Evolutionary conservation across 768 basidiomycete species (phyloP).

Genomic region (Trametes meyenii): DNA sequence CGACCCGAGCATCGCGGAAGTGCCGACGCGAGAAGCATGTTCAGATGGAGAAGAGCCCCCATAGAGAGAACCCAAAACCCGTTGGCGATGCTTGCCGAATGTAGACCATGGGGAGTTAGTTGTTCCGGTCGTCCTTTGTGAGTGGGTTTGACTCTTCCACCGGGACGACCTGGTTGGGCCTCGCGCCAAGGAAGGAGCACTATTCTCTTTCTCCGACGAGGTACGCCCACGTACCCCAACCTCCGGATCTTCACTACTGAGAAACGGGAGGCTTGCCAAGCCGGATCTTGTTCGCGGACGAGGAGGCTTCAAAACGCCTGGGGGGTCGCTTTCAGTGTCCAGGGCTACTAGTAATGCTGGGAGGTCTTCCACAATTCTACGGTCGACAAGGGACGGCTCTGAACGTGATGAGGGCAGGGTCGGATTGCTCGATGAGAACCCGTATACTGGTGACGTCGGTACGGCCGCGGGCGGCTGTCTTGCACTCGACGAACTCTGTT

Average conservation of each 20-base stretch:
- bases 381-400: conserved; percentile 22
- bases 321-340: neutral
- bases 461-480: neutral
- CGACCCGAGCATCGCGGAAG: conserved; percentile 10
- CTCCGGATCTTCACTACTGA: neutral
- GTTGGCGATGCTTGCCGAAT: conserved; percentile 21
- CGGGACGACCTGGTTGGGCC: neutral
- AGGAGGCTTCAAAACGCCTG: conserved; percentile 22
- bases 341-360: conserved; percentile 25
- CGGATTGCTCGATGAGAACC: neutral
- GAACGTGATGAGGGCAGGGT: conserved; percentile 2
- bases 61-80: neutral
- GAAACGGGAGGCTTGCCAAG: neutral
- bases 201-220: conserved; percentile 18
- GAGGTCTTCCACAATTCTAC: conserved; percentile 31
- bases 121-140: neutral
- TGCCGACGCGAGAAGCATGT: conserved; percentile 11
- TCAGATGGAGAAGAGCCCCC: conserved; percentile 5
- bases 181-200: neutral
- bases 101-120: conserved; percentile 26
- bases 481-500: conserved; percentile 1
- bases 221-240: neutral
- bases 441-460: neutral
- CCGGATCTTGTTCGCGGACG: conserved; percentile 20
- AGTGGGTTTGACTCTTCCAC: conserved; percentile 1